Conservation (phyloP, 768 basidiomycete species). For the Kwoniella sp. region DNA sequence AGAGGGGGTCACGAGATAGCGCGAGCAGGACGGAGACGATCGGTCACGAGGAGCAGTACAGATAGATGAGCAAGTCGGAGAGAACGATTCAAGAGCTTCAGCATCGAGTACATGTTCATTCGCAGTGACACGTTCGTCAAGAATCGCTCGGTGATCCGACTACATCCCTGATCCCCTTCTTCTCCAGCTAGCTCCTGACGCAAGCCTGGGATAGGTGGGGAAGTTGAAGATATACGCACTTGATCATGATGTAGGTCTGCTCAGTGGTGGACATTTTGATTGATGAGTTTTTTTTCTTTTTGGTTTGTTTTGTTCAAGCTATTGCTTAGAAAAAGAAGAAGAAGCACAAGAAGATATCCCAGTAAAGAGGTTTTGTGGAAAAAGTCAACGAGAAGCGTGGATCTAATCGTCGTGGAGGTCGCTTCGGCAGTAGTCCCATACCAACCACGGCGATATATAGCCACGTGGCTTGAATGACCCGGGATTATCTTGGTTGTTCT, state of each 20-base stretch:
- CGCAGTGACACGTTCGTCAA: neutral
- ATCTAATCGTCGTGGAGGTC: neutral
- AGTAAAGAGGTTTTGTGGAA: neutral
- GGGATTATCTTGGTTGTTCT: neutral
- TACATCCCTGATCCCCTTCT: too few species aligned
- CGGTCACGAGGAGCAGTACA: neutral
- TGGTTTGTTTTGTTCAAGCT: conserved; percentile 4
- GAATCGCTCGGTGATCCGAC: neutral
- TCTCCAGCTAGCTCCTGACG: too few species aligned
- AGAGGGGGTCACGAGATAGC: conserved; percentile 4
- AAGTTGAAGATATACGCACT: conserved; percentile 58
- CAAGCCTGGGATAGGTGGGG: too few species aligned
- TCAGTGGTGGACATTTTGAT: conserved; percentile 69
- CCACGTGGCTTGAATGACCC: neutral
- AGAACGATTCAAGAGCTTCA: neutral
- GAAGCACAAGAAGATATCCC: neutral
- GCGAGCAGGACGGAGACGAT: conserved; percentile 15
- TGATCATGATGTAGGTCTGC: conserved; percentile 99
- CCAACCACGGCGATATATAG: neutral
- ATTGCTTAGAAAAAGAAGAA: neutral
- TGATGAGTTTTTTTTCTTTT: conserved; percentile 3
- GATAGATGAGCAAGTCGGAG: neutral
- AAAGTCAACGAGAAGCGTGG: conserved; percentile 14
- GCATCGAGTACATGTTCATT: neutral
- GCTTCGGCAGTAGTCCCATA: neutral